phyloP scores from a whole-genome alignment of 345 rosid species.

The Mangifera indica region DNA sequence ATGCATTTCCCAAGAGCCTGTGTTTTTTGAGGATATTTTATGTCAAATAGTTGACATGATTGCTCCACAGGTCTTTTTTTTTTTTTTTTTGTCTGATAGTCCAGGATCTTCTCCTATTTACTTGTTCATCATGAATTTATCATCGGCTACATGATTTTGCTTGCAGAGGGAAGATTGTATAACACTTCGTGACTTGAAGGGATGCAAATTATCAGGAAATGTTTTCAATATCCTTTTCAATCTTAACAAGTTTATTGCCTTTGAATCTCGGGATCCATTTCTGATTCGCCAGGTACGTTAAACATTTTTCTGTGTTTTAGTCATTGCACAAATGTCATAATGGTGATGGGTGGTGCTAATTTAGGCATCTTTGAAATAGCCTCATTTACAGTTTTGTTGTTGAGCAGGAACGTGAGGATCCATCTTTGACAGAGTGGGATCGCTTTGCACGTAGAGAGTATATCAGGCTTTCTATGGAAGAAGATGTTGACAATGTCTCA shows the following conservation, averaged over 20 bases:
- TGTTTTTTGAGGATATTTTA: slow-evolving; percentile 72
- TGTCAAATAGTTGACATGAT: slow-evolving; percentile 93
- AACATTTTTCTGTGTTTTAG: slow-evolving; percentile 4
- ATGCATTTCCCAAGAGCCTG: slow-evolving; percentile 78
- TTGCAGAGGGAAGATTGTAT: slow-evolving; percentile 66
- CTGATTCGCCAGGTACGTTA: slow-evolving; percentile 67
- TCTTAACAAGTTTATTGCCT: slow-evolving; percentile 77
- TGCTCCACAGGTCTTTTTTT: slow-evolving; percentile 60
- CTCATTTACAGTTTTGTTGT: slow-evolving; percentile 1
- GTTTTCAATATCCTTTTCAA: slow-evolving; percentile 87
- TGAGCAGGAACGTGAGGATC: slow-evolving; percentile 64
- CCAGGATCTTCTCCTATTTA: background rate
- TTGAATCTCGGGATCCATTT: slow-evolving; percentile 80
- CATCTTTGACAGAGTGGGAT: slow-evolving; percentile 75
- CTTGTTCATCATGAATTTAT: slow-evolving; percentile 3
- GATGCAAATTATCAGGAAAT: slow-evolving; percentile 70
- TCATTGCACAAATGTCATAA: slow-evolving; percentile 12
- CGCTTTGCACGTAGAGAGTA: slow-evolving; percentile 71
- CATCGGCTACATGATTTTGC: background rate
- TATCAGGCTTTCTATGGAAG: slow-evolving; percentile 71
- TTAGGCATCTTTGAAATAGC: background rate
- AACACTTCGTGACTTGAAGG: slow-evolving; percentile 64
- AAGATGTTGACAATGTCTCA: slow-evolving; percentile 73
- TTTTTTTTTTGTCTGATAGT: slow-evolving; percentile 2
- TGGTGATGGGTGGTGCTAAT: background rate